Conservation (phyloP, 805 yeast species). For the Hanseniaspora guilliermondii region DNA sequence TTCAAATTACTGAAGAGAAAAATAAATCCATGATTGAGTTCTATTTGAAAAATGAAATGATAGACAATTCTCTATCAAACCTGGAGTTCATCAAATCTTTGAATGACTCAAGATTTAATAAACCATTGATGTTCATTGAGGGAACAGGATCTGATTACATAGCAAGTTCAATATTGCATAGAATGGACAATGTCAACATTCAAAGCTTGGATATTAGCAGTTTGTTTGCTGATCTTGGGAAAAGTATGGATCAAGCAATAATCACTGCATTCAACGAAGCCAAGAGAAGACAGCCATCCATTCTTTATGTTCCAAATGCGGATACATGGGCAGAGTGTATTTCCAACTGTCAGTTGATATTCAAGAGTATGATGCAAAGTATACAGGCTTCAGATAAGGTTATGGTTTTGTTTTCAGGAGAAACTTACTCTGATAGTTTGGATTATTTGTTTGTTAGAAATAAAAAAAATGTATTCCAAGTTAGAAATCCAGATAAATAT, state of each 20-base stretch:
- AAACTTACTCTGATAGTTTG: conserved; percentile 47
- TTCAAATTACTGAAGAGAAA: conserved; percentile 21
- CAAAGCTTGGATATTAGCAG: conserved; percentile 75
- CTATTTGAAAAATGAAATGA: conserved; percentile 25
- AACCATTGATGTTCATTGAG: conserved; percentile 64
- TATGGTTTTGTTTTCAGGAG: conserved; percentile 35
- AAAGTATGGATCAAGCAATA: conserved; percentile 71
- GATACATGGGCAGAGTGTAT: conserved; percentile 72
- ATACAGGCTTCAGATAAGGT: conserved; percentile 62
- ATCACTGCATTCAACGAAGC: conserved; percentile 82
- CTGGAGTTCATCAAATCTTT: conserved; percentile 46
- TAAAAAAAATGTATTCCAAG: conserved; percentile 31
- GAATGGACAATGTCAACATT: conserved; percentile 78
- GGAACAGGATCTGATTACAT: conserved; percentile 85
- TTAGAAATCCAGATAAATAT: conserved; percentile 35
- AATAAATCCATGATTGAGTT: conserved; percentile 25
- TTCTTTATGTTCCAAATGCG: conserved; percentile 69
- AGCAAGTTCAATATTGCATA: conserved; percentile 66
- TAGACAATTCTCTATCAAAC: conserved; percentile 42
- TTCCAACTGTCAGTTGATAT: conserved; percentile 42
- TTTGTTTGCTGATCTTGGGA: conserved; percentile 61
- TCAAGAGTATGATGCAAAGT: conserved; percentile 50
- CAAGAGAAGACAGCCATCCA: conserved; percentile 76
- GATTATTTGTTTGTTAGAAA: conserved; percentile 44
- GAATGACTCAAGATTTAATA: conserved; percentile 53